Evolutionary conservation across 2,329 filamentous ascomycete species (phyloP).

Genomic region (Sphaerulina vaccinii): DNA sequence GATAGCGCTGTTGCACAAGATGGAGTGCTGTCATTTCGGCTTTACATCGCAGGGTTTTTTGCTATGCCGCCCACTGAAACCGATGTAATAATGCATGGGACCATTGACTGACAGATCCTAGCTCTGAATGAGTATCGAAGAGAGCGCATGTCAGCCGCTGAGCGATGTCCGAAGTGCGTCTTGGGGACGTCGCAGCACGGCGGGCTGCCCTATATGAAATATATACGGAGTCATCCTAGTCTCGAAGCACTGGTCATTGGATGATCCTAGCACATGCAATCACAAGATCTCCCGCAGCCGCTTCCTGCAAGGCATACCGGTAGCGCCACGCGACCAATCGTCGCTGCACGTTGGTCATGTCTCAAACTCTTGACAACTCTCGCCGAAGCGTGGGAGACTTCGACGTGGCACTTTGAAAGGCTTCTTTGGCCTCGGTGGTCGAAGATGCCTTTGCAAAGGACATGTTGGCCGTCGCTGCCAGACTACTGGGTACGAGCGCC

Average conservation of each 20-base stretch:
- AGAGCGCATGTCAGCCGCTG: too few species aligned
- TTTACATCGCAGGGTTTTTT: conserved; percentile 3
- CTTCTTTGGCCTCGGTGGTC: background rate
- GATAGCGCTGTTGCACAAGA: too few species aligned
- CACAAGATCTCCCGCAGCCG: conserved; percentile 3
- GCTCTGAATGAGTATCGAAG: too few species aligned
- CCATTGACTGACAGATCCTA: background rate
- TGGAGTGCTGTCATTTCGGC: conserved; percentile 11
- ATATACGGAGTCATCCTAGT: too few species aligned
- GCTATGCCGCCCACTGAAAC: background rate
- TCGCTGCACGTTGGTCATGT: conserved; percentile 14
- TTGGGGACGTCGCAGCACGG: too few species aligned
- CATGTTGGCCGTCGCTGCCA: conserved; percentile 4
- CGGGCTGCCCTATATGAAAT: too few species aligned
- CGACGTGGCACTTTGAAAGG: background rate
- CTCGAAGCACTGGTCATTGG: background rate
- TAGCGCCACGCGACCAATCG: conserved; percentile 8
- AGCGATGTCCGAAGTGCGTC: too few species aligned
- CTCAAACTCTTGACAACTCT: background rate
- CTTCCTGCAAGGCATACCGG: conserved; percentile 1
- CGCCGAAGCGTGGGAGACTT: background rate
- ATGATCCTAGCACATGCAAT: background rate
- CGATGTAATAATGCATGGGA: too few species aligned
- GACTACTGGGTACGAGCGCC: background rate
- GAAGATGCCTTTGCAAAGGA: background rate